Evolutionary conservation across 2,329 filamentous ascomycete genomes (phyloP).

Genomic region (Botrytis galanthina): DNA sequence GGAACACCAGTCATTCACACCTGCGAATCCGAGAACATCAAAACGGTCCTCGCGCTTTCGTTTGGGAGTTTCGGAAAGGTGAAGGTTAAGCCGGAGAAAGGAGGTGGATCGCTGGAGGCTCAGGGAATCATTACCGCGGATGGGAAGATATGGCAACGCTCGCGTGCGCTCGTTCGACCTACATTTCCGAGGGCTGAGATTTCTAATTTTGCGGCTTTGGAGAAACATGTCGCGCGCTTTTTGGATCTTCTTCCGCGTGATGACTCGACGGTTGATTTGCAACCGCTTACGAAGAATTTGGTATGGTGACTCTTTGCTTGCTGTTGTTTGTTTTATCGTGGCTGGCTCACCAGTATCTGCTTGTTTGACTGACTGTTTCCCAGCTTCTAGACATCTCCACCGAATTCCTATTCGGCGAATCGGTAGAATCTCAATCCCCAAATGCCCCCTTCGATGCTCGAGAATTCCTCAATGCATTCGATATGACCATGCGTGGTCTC

Average conservation of each 20-base stretch:
- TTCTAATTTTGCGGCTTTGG: neutral
- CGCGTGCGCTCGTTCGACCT: neutral
- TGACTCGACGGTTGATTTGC: neutral
- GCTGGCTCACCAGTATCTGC: neutral
- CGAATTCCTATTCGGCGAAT: neutral
- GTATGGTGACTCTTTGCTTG: neutral
- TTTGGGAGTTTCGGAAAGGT: neutral
- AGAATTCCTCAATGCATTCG: neutral
- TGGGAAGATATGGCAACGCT: neutral
- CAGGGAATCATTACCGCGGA: neutral
- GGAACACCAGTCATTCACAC: neutral
- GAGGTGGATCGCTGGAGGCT: too few relatives aligned
- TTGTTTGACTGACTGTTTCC: too few relatives aligned
- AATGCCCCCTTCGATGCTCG: neutral
- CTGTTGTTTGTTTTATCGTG: neutral
- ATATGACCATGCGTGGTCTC: neutral
- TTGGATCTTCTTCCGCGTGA: neutral
- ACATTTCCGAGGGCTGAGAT: neutral
- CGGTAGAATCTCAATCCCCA: neutral
- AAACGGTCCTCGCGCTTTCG: neutral
- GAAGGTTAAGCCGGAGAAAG: neutral
- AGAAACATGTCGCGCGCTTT: neutral
- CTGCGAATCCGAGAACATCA: neutral
- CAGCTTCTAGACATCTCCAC: neutral
- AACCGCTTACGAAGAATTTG: neutral